Base-by-base conservation (phyloP, 345 rosid genomes). In the Eutrema japonicum region DNA sequence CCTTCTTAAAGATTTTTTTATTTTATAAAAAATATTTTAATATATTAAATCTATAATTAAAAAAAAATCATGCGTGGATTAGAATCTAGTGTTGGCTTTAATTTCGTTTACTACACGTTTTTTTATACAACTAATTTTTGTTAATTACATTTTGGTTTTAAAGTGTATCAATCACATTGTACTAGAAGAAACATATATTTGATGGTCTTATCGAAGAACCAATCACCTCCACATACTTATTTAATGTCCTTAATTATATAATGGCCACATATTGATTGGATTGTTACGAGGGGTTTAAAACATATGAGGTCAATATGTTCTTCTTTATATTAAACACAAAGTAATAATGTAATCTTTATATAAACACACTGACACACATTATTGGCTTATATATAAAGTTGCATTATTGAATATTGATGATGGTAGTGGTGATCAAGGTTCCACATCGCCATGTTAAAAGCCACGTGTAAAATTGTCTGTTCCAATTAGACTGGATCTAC, bases 151-250 rank as follows among this genome's bases (percentile, higher is more conserved):
- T 53, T 53, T 60, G 59, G 33, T 54, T 50, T 47, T 61, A n/a
- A 61, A 51, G 76, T 64, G 64, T 54, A 18, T 46, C 41, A 64
- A 5, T 72, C 70, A 45, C 62, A 68, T 8, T 22, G 54, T 69
- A 57, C 59, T 49, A 13, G 4, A 7, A 27, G 32, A 49, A 60
- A 70, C 61, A 41, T 40, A 8, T 40, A 3, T 49, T 16, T 27
- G 59, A 56, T 65, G 52, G 46, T 54, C 66, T 8, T 69, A 47
- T 54, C 50, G 12, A 54, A 62, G 13, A 63, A 62, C 36, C 59
- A 60, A 45, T 67, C 64, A 64, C 30, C 43, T 27, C 70, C 79
- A 75, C 79, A 70, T 45, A 75, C 79, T 47, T 45, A 68, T 37
- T 10, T 11, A 5, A 22, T 30, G 29, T 3, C 29, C 68, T 32